These are phyloP conservation scores for Paracoccidioides lutzii DNA, from an alignment of 2,329 filamentous ascomycete species.

Conservation along the genomic window DNA sequence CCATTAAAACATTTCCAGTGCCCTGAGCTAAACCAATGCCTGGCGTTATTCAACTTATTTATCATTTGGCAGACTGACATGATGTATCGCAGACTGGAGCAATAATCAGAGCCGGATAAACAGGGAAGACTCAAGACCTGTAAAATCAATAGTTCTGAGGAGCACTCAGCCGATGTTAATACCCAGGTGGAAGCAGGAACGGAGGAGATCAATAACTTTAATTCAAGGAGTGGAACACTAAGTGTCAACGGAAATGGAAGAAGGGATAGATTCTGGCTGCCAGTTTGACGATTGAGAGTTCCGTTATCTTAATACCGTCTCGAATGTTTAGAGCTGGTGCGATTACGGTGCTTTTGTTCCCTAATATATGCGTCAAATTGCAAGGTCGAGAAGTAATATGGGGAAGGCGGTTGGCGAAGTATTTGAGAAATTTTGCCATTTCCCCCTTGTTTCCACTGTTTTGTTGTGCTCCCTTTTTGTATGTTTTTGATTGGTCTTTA, in stretches of 20 bases:
- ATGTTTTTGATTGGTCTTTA: background rate
- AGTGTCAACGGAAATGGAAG: too few species aligned
- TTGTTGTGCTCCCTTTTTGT: background rate
- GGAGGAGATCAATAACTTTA: too few species aligned
- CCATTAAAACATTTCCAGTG: background rate
- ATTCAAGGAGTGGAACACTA: too few species aligned
- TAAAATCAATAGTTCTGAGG: too few species aligned
- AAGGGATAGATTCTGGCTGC: too few species aligned
- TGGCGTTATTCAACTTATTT: background rate
- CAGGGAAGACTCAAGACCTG: background rate
- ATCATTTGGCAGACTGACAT: background rate
- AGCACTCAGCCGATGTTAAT: too few species aligned
- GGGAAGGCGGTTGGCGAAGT: background rate
- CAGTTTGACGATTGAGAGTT: too few species aligned
- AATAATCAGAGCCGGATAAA: background rate
- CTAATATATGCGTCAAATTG: background rate
- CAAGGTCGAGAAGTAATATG: background rate
- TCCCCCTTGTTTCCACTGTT: background rate
- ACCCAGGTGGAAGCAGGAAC: too few species aligned
- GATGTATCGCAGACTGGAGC: background rate
- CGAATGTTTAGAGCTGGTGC: background rate
- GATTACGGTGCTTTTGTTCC: background rate
- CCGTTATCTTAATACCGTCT: background rate
- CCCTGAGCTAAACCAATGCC: background rate
- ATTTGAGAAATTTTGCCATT: background rate